These are phyloP conservation scores for Claviceps monticola DNA, from an alignment of 2,329 filamentous ascomycete species.

Conservation along the genomic window DNA sequence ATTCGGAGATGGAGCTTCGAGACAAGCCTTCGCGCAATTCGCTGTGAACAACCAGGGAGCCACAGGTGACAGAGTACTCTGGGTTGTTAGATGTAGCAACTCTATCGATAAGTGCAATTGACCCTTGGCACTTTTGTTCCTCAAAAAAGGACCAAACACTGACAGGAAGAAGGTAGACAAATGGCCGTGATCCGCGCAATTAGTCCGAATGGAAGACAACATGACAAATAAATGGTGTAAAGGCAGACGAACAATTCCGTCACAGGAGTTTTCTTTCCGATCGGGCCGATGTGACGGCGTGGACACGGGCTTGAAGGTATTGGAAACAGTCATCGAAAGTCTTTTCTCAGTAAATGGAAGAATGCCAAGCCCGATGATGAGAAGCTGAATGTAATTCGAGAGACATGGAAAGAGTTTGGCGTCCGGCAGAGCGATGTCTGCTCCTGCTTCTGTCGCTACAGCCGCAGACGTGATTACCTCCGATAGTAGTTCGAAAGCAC, in stretches of 20 bases:
- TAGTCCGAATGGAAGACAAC: constrained; percentile 36
- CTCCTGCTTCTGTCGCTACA: not conserved
- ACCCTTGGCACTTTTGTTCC: constrained; percentile 29
- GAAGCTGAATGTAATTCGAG: constrained; percentile 33
- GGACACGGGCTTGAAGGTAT: constrained; percentile 46
- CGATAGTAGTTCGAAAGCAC: constrained; percentile 54
- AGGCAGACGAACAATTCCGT: constrained; percentile 39
- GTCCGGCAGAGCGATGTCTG: constrained; percentile 14
- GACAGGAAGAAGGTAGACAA: constrained; percentile 32
- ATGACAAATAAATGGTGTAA: constrained; percentile 53
- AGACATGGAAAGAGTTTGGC: constrained; percentile 41
- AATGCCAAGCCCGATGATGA: constrained; percentile 38
- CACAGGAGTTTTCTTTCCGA: constrained; percentile 35
- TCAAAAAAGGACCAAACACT: constrained; percentile 46
- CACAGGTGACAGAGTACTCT: constrained; percentile 29
- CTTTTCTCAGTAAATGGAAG: constrained; percentile 51
- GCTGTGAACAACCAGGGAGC: constrained; percentile 39
- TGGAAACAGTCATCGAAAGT: constrained; percentile 34
- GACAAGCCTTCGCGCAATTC: constrained; percentile 27
- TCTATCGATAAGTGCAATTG: constrained; percentile 35
- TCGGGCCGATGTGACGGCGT: constrained; percentile 52
- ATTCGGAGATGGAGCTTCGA: constrained; percentile 19
- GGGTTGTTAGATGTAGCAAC: constrained; percentile 34
- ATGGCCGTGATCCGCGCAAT: constrained; percentile 31
- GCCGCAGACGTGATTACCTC: constrained; percentile 26